A percentile compares a stretch with the other conserved stretches of the same genome.
These are phyloP conservation scores for Plasmodium vinckei DNA, from an alignment of 169 alveolate genomes.

Conservation along the genomic window DNA sequence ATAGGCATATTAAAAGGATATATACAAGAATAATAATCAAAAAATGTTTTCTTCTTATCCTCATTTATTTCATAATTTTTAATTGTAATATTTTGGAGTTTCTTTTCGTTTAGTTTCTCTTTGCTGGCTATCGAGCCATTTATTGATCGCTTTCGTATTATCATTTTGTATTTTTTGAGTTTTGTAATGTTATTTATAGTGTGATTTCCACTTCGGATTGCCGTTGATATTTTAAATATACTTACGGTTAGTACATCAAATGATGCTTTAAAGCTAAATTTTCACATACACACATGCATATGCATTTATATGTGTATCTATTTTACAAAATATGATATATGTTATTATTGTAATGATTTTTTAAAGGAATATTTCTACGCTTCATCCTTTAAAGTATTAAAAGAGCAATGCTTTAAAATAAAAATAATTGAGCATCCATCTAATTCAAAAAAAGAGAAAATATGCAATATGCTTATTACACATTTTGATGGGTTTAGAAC, in stretches of 20 bases:
- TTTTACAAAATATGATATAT: too few species aligned
- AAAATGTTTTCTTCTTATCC: constrained; percentile 28
- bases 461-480: too few species aligned
- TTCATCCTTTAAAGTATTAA: neutral
- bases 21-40: constrained; percentile 62
- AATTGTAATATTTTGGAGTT: constrained; percentile 63
- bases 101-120: constrained; percentile 43
- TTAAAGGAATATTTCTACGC: neutral
- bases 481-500: too few species aligned
- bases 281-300: too few species aligned
- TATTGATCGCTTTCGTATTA: constrained; percentile 55
- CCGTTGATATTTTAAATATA: too few species aligned
- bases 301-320: too few species aligned
- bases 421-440: neutral
- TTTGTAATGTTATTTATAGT: neutral
- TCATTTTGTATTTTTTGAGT: constrained; percentile 19
- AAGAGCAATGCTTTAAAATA: neutral
- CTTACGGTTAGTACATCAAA: too few species aligned
- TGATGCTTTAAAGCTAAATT: too few species aligned
- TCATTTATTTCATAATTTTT: constrained; percentile 61
- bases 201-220: too few species aligned
- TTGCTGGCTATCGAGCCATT: constrained; percentile 37
- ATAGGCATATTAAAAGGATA: constrained; percentile 76
- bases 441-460: too few species aligned
- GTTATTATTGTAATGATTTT: too few species aligned